Base-by-base conservation (phyloP, 192 early-diverging fungal genomes). In the Backusella australiensis region DNA sequence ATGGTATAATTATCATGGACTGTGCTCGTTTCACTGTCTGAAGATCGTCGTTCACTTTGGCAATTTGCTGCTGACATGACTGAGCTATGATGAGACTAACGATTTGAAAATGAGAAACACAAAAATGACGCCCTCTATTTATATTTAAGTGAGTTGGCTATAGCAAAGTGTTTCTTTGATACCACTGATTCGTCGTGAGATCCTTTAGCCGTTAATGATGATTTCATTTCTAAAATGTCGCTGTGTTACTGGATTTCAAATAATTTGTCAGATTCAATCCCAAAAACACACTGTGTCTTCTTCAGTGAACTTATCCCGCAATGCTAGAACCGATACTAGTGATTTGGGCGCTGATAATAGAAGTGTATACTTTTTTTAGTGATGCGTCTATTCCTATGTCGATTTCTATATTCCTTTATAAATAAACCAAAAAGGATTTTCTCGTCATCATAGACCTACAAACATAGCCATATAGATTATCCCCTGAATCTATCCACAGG, bases 1-100 rank as follows among this genome's bases (percentile, higher is more conserved):
- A 73, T 38, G 17, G 72, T 53, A 14, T 26, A 73, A 8, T 35
- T 56, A 34, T 73, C 72, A n/a, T 53, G n/a, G n/a, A 41, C 38
- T 26, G 72, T 73, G 29, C 32, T 73, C 12, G 53, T 8, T 9
- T 56, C 41, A 44, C 69, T 26, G 4, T 41, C 26, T 23, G 41
- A 71, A 17, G 14, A 29, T 17, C 41, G n/a, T 44, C 23, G 41
- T 44, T 71, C 69, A 15, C 7, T 6, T 11, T 46, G 23, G 14
- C 17, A 3, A 35, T 21, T 69, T 8, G 21, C 15, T 69, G 1
- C 36, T 39, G 67, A 65, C 21, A 23, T 23, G 59, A 29, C 21
- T 14, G 21, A 65, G 59, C 0, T 29, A 26, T 38, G 8, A 32
- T 32, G 29, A 1, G 29, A 32, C 29, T 32, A 32, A 32, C 29